Evolutionary conservation across 148 eudicot species (phyloP).

Genomic region (Linanthus parryae): DNA sequence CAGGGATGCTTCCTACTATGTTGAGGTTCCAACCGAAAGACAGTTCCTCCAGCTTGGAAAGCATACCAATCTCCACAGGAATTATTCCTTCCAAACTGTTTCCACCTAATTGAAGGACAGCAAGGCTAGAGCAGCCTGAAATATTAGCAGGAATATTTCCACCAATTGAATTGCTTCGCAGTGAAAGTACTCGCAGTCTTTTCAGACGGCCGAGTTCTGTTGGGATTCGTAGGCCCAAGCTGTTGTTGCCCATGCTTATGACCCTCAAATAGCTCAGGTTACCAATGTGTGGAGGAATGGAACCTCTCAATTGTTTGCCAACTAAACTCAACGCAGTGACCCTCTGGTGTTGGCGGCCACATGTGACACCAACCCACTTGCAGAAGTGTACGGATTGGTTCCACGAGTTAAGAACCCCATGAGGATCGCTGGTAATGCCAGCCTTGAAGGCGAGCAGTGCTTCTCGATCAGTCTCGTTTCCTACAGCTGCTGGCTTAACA

Average conservation of each 20-base stretch:
- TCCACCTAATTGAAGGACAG: not conserved
- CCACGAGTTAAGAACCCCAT: conserved; percentile 28
- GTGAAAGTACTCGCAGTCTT: conserved; percentile 6
- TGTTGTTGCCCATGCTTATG: conserved; percentile 19
- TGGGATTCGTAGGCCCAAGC: conserved; percentile 21
- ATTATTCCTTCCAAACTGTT: conserved; percentile 7
- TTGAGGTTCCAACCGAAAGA: conserved; percentile 7
- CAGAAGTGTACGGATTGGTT: conserved; percentile 38
- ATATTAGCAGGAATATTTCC: conserved; percentile 34
- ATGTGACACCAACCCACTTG: conserved; percentile 33
- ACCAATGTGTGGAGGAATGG: conserved; percentile 34
- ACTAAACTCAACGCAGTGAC: conserved; percentile 17
- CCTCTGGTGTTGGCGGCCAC: conserved; percentile 16
- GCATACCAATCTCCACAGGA: conserved; percentile 8
- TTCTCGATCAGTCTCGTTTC: conserved; percentile 20
- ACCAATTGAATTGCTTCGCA: conserved; percentile 15
- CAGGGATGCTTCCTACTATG: no score
- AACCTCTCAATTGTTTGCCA: conserved; percentile 16
- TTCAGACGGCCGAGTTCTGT: conserved; percentile 26
- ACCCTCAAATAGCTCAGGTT: conserved; percentile 28
- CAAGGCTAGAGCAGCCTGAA: conserved; percentile 21
- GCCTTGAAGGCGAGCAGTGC: conserved; percentile 39
- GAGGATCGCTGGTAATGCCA: conserved; percentile 7
- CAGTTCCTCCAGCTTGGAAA: conserved; percentile 9
- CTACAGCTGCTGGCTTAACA: no score